Base-by-base conservation (phyloP, 805 yeast genomes). In the Saccharomycopsis schoenii region DNA sequence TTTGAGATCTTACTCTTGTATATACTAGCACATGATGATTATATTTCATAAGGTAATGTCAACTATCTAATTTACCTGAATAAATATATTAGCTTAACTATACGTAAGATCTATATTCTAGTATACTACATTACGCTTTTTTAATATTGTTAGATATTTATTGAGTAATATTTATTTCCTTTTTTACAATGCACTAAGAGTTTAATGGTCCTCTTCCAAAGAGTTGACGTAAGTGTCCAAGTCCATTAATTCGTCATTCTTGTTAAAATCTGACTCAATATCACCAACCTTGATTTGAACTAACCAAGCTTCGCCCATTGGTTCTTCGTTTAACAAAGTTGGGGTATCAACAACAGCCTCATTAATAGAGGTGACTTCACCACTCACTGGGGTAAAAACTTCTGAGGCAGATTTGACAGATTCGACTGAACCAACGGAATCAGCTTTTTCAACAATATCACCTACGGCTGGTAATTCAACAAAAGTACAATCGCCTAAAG, bases 401-500 rank as follows among this genome's bases (percentile, higher is more conserved):
- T 94, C 99, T 66, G 89, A 82, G 34, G 99, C 97, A 56, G 92
- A 83, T 76, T 94, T 94, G 69, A 94, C 99, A 52, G 91, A 83
- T 75, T 94, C 99, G 50, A 94, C 96, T 39, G 96, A 88, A 6
- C 97, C 97, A 70, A 94, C 77, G 14, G 93, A 77, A 65, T 90
- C 97, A 58, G 96, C 96, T 57, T 80, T 79, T 61, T 77, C 84
- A 61, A 86, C 78, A 37, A 70, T 76, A 50, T 79, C 80, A 50
- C 85, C 88, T 47, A 80, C 81, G 67, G 86, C 92, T 56, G 96
- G 96, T 67, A 93, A 79, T 75, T 94, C 99, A 62, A 92, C 86
- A 72, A 80, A 94, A 3, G 98, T 96, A 61, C 96, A 96, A 74
- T 94, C 99, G 55, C 99, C 99, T 64, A 94, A 82, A 8, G 98